Evolutionary conservation across 169 alveolate genomes (phyloP), one percentile per base, ranked within the genome.

Genomic region (Plasmodium coatneyi): DNA sequence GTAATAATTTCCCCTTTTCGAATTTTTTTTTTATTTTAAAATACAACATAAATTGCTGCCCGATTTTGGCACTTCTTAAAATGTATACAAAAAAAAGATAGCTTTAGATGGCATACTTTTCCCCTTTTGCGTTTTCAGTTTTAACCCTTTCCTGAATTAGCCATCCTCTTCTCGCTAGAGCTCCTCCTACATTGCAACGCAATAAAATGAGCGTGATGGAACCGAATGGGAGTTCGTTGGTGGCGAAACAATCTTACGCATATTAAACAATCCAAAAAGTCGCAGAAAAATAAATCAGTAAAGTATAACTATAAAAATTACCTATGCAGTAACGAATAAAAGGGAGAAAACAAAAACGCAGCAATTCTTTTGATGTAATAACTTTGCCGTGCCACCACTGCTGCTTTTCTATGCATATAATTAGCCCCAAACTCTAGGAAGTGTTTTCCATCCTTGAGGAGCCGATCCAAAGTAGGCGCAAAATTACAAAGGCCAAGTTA

Each of bases 21-120:
- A 74, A 39, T 25, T 79, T 79, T 79, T 41, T 22, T 30, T 79
- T 79, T 79, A 41, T 30, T 79, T 79, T 25, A 22, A 79, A 79
- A 60, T 66, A 5, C 34, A 66, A 66, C 76, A 66, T 66, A 66
- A 66, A 66, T 66, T 66, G 36, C 36, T 12, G 41, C 30, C 39
- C 41, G 0, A 2, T 25, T 9, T 0, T 2, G 36, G n/a, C 36
- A n/a, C n/a, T 66, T 10, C 36, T 22, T 66, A 66, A 66, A 66
- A 66, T 49, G 22, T 16, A 49, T 14, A 49, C 25, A 49, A 16
- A 49, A 49, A 49, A 49, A 39, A 39, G n/a, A 22, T 19, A 3
- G 19, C 76, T 66, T 66, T 66, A 22, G 36, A 66, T 28, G 36
- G 76, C 32, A 25, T 66, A 66, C 76, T 3, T n/a, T 28, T n/a